Evolutionary conservation across 106 monocot species (phyloP), one percentile per base, ranked within the genome.

Genomic region (Acorus calamus): DNA sequence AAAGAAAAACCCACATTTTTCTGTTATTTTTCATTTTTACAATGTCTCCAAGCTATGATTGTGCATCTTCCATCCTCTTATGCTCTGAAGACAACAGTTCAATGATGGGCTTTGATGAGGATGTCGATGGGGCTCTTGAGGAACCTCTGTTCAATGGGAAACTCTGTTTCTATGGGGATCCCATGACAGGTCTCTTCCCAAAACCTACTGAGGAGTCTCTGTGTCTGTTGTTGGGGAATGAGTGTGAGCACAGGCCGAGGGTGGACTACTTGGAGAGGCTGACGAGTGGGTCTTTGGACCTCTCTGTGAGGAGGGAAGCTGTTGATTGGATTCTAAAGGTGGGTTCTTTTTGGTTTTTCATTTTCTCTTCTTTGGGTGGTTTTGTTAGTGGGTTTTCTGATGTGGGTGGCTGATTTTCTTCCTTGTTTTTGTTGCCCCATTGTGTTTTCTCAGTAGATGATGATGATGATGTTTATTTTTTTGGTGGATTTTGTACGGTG

Each of bases 311-410:
- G 48, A 82, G 68, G 54, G 84, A 90, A 56, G 87, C 96, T 80
- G 83, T 96, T 72, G 87, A 87, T 76, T 96, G 91, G 96, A 91
- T 91, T 66, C 62, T 64, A 62, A 91, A 91, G 91, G 96, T 91
- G 42, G 45, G 55, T 7, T 5, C 42, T 8, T 4, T 4, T 13
- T 58, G 7, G 5, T 58, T 11, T 28, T 42, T 58, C 28, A 28
- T 28, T n/a, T n/a, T 28, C 28, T 28, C 28, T 28, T 28, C 28
- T 58, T 4, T 28, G 28, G 28, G 28, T 28, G 28, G 28, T 7
- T 42, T n/a, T 61, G 2, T 61, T 6, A 8, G 4, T 56, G 8
- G 10, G 55, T 11, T 56, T 5, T 10, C 5, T 56, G 55, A 56
- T 10, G 54, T 10, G 7, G 4, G 11, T 55, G 11, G 11, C 55